Base-by-base conservation (phyloP, 768 basidiomycete genomes). In the Lentinula sp. region DNA sequence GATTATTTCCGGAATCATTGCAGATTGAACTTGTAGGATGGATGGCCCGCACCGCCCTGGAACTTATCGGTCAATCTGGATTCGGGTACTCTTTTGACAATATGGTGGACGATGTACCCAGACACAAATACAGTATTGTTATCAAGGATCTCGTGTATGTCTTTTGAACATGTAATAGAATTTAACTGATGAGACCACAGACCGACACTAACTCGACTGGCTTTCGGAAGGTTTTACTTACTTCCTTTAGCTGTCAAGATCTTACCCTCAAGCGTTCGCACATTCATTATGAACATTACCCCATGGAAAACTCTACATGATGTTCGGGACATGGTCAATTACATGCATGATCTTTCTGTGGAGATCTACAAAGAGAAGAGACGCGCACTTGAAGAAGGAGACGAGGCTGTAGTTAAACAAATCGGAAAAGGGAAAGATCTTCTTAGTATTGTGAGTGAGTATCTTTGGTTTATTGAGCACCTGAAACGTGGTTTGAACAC, bases 401-500 rank as follows among this genome's bases (percentile, higher is more conserved):
- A 77, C 33, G 71, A 73, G 41, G 73, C 67, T 2, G 66, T 75
- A 3, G 57, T 62, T 13, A 64, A 61, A 16, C 72, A 75, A 60
- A 69, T 75, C 41, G 74, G 72, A 9, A 70, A 71, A 61, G 77
- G 75, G 15, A 77, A 77, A 49, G 81, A 81, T 64, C 73, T 83
- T 20, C 71, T 81, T 64, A 80, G 76, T 59, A 72, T 80, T 45
- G 64, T 82, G 35, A 68, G 81, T 83, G 63, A 46, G 78, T 66
- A 23, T n/a, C 18, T 39, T 16, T 18, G 3, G 20, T 49, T 42
- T 46, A 4, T 32, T 36, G 6, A 39, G 7, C 5, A 13, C 5
- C 32, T 8, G 16, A 16, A n/a, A 23, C n/a, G 35, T 18, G 20
- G 28, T 46, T 10, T 48, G 6, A 23, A 20, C 12, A 6, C 13